A percentile compares a stretch with the other conserved stretches of the same genome.
Evolutionary conservation across 495 filamentous ascomycete genomes (phyloP).

Genomic region (Penicillium turbatum): DNA sequence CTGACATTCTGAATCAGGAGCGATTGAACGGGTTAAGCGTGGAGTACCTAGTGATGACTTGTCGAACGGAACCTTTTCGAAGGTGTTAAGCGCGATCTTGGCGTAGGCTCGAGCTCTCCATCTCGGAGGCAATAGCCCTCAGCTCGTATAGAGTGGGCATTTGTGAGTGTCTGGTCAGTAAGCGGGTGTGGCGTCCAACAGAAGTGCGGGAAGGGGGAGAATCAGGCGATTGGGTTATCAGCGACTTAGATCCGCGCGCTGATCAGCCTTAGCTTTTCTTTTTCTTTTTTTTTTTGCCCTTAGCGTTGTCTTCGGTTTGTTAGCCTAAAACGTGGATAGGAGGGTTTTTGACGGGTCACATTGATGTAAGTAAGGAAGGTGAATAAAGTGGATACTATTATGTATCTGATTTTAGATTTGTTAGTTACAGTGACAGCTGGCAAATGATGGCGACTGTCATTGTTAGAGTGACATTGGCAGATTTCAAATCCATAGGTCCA

Average conservation of each 20-base stretch:
- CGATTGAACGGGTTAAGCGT: neutral
- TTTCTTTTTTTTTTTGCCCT: neutral
- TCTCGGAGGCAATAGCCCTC: neutral
- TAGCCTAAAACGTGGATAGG: neutral
- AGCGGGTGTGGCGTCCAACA: conserved; percentile 17
- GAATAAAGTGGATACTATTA: too few species aligned
- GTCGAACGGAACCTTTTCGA: neutral
- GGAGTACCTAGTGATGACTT: conserved; percentile 3
- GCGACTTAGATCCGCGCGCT: neutral
- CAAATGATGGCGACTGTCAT: neutral
- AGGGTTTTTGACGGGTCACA: too few species aligned
- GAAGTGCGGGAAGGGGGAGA: conserved; percentile 8
- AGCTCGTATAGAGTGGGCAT: neutral
- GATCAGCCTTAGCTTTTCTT: neutral
- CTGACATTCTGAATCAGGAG: neutral
- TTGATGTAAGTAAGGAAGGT: too few species aligned
- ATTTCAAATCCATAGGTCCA: neutral
- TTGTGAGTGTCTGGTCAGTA: neutral
- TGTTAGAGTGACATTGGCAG: neutral
- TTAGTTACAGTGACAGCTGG: too few species aligned
- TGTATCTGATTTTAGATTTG: too few species aligned
- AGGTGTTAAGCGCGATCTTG: neutral
- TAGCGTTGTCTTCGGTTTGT: neutral
- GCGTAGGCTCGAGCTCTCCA: neutral
- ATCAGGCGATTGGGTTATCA: conserved; percentile 18